Conservation (phyloP, 208 protist genomes). For the Tritrichomonas musculus region DNA sequence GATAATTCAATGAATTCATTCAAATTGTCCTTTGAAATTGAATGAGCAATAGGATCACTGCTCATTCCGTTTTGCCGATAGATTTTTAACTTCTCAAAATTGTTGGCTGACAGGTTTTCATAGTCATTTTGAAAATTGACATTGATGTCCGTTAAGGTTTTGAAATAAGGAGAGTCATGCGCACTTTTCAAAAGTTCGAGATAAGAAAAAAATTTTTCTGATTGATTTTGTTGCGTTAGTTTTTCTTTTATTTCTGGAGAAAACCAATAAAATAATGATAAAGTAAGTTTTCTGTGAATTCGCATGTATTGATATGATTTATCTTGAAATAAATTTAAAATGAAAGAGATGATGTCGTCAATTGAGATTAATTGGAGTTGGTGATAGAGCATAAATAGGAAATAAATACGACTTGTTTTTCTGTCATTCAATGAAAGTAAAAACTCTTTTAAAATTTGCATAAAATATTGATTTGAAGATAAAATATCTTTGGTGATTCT, state of each 20-base stretch:
- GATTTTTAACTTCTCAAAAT: background rate
- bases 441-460: background rate
- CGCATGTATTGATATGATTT: background rate
- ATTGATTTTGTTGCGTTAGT: no score
- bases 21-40: background rate
- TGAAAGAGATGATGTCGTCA: background rate
- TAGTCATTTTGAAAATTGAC: background rate
- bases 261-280: background rate
- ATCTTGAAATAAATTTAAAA: background rate
- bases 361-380: background rate
- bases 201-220: no score
- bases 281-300: background rate
- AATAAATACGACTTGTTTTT: background rate
- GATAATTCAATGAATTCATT: background rate
- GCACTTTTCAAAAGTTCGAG: background rate
- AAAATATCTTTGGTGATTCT: background rate
- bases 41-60: background rate
- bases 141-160: background rate
- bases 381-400: background rate
- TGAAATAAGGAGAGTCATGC: background rate
- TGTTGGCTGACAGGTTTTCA: background rate
- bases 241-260: no score
- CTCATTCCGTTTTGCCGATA: background rate
- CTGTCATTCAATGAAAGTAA: background rate
- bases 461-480: background rate